Evolutionary conservation across 1,284 basidiomycete genomes (phyloP), one percentile per base, ranked within the genome.

Genomic region (Schizophyllum commune): DNA sequence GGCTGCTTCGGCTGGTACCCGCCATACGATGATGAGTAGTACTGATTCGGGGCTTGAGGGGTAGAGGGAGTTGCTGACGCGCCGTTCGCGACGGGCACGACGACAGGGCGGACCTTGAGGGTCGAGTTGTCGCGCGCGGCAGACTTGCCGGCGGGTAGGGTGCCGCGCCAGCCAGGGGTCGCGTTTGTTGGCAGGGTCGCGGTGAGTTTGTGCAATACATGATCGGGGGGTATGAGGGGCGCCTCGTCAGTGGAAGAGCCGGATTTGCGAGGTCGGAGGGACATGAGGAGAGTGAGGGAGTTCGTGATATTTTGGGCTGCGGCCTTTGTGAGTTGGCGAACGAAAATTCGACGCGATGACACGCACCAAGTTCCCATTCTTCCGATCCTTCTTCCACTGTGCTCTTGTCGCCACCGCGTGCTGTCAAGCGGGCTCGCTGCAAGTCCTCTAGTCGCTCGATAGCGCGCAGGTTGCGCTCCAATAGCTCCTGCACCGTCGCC

Each of bases 331-430:
- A 57, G 60, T 19, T 51, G 53, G 62, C 58, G 66, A 61, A 65
- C 39, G 60, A 61, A 62, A 63, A 56, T 55, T 56, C 58, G 60
- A 61, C 59, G 56, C 62, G 64, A 59, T 22, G 34, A 56, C 32
- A 70, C 83, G 67, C 69, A 91, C 90, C 90, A 60, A 82, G 82
- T 65, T 89, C 83, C 86, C 86, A 89, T 70, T 92, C 90, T 70
- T 91, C 89, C 15, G 88, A 88, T 22, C 79, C 84, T 68, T 84
- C 79, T 67, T 84, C 79, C 4, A 84, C 83, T 22, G 66, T 64
- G 61, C 75, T 79, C 32, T 72, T 71, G 51, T 79, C 76, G 60
- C 77, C 78, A n/a, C 75, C 75, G 33, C 77, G 74, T 22, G 72
- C 72, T 13, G 76, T 75, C 20, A 88, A 70, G 22, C 89, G 80